Evolutionary conservation across 257 asterid genomes (phyloP).

Genomic region (Ballota nigra): DNA sequence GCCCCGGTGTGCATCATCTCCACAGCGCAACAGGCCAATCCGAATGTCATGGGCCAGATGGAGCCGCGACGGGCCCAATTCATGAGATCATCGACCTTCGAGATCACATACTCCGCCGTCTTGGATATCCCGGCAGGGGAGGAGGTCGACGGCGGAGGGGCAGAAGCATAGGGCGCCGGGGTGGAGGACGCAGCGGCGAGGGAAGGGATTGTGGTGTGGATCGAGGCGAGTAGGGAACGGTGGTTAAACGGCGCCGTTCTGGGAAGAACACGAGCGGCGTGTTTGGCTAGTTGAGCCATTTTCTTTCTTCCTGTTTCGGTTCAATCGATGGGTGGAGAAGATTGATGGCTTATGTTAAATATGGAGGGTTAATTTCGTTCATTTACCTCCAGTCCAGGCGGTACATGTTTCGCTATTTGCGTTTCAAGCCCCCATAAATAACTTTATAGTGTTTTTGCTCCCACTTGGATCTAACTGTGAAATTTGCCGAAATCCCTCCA

Average conservation of each 20-base stretch:
- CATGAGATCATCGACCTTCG: conserved; percentile 96
- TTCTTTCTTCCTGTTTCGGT: neutral
- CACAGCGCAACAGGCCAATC: conserved; percentile 95
- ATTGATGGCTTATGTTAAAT: neutral
- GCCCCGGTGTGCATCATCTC: conserved; percentile 99
- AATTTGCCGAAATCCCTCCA: too few species aligned
- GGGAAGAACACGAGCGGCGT: conserved; percentile 50
- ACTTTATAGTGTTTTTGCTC: too few species aligned
- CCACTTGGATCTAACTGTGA: too few species aligned
- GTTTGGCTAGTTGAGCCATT: conserved; percentile 82
- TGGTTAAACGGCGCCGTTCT: conserved; percentile 50
- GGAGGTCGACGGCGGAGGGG: conserved; percentile 71
- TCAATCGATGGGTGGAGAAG: neutral
- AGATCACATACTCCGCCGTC: conserved; percentile 86
- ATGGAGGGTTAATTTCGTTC: conserved; percentile 14
- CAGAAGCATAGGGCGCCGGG: conserved; percentile 57
- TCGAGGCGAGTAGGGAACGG: conserved; percentile 60
- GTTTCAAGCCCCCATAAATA: too few species aligned
- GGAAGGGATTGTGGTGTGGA: conserved; percentile 80
- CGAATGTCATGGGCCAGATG: conserved; percentile 98
- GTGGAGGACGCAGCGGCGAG: conserved; percentile 51
- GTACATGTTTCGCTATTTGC: too few species aligned
- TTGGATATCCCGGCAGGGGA: conserved; percentile 75
- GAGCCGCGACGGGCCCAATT: conserved; percentile 95
- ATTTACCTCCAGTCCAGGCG: neutral